Base-by-base conservation (phyloP, 1,284 basidiomycete genomes). In the Dichomitus squalens region DNA sequence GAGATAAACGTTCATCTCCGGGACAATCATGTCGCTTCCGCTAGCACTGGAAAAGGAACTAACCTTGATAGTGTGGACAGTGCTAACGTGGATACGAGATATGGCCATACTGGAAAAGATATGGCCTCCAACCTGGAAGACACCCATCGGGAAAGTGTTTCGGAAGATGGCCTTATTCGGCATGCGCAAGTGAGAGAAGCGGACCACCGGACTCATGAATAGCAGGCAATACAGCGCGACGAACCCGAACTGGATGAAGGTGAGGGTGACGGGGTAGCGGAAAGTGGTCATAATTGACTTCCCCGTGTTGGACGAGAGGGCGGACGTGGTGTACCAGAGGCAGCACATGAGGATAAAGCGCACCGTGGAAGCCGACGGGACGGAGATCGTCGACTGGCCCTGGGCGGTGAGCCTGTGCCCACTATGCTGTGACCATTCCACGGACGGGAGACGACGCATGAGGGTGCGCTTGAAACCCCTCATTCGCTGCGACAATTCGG, bases 61-160 rank as follows among this genome's bases (percentile, higher is more conserved):
- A 66, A 96, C 96, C 87, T 98, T 98, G 76, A 98, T 98, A 33
- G 96, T 99, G 72, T 99, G 97, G 23, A 98, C 95, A 0, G 97
- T 99, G 77, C 93, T 95, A 55, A 99, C 96, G 4, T 93, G 95
- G 59, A 98, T 97, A 54, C 95, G 82, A 38, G 93, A 93, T 61
- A 99, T 98, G 21, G 96, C 97, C 76, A 99, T 89, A 64, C 93
- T 96, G 27, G 93, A 94, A 70, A 97, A 96, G 66, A 98, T 95
- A 72, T 99, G 97, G 0, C 97, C 97, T n/a, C 91, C 92, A 40
- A 98, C 90, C 72, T 92, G 90, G 74, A 99, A 99, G 55, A 92
- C 80, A 27, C 94, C 95, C 92, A 98, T 96, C 4, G 95, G 93
- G 23, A 95, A 73, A 1, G 96, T 96, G 58, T 83, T 90, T 58